These are phyloP conservation scores for Solanum corneliomulleri DNA, from an alignment of 257 asterid genomes.

Conservation along the genomic window DNA sequence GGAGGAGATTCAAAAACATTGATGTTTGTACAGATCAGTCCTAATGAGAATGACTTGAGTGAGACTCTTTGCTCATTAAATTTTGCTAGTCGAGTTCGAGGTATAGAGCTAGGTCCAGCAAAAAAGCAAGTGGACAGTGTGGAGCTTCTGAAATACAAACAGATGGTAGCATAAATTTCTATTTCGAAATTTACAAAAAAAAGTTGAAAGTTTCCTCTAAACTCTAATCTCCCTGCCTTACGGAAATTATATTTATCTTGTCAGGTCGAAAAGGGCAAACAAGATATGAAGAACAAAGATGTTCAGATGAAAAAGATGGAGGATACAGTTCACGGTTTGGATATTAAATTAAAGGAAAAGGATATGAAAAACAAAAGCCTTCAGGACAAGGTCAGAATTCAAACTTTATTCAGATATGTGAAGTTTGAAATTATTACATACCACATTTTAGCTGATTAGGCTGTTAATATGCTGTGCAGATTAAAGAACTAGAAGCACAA, in stretches of 20 bases:
- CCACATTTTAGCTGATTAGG: not conserved
- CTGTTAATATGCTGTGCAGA: slow-evolving; percentile 26
- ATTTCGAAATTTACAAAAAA: not conserved
- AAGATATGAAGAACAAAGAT: slow-evolving; percentile 74
- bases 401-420: not conserved
- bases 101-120: slow-evolving; percentile 92
- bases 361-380: slow-evolving; percentile 61
- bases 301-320: slow-evolving; percentile 70
- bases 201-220: not conserved
- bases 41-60: slow-evolving; percentile 67
- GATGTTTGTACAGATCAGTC: slow-evolving; percentile 98
- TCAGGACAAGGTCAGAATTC: slow-evolving; percentile 72
- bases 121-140: slow-evolving; percentile 78
- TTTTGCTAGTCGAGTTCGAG: slow-evolving; percentile 93
- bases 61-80: slow-evolving; percentile 93
- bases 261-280: slow-evolving; percentile 73
- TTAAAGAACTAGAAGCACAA: slow-evolving; percentile 90
- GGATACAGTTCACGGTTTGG: slow-evolving; percentile 75
- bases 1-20: slow-evolving; percentile 94
- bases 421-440: not conserved
- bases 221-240: not conserved
- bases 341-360: slow-evolving; percentile 66
- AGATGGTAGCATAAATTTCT: slow-evolving; percentile 38
- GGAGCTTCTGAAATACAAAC: slow-evolving; percentile 75
- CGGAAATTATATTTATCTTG: not conserved